Base-by-base conservation (phyloP, 768 basidiomycete genomes). In the Panaeolus cyanescens region DNA sequence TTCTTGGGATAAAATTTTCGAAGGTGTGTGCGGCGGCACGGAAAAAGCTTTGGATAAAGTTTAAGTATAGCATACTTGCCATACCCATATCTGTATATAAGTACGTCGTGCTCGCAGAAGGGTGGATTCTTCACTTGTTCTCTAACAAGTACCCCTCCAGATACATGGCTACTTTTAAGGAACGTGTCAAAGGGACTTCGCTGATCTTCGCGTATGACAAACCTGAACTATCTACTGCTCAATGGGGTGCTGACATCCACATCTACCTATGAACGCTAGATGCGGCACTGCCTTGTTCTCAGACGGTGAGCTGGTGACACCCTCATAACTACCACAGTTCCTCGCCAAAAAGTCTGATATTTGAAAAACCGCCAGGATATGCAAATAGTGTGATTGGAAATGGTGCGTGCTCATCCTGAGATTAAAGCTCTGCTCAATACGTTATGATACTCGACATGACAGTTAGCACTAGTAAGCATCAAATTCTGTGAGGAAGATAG, bases 231-330 rank as follows among this genome's bases (percentile, higher is more conserved):
- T 19, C 15, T 4, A n/a, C n/a, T n/a, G n/a, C 17, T 40, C 36
- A 34, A 20, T 25, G 22, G 54, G 34, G 19, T 39, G 56, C 19
- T 58, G 28, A 40, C 7, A 10, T 54, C 30, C n/a, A 32, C 5
- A 50, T 19, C 32, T 42, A 34, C 59, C n/a, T n/a, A n/a, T n/a
- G n/a, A n/a, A n/a, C n/a, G n/a, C 5, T 64, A 92, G 91, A 15
- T 93, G 92, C 71, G 92, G 92, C 69, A 95, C 93, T 3, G 92
- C 93, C 40, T 78, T 94, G 53, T 93, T 95, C 76, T 93, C 92
- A 28, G 92, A 95, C 72, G 92, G 92, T 90, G 74, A 28, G 65
- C 32, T 12, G 8, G 10, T 45, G 31, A 55, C 19, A 60, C 6
- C 55, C n/a, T n/a, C n/a, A n/a, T 36, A 54, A 59, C 54, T 3